phyloP scores from a whole-genome alignment of 176 grass and related monocot species.

The Themeda triandra region DNA sequence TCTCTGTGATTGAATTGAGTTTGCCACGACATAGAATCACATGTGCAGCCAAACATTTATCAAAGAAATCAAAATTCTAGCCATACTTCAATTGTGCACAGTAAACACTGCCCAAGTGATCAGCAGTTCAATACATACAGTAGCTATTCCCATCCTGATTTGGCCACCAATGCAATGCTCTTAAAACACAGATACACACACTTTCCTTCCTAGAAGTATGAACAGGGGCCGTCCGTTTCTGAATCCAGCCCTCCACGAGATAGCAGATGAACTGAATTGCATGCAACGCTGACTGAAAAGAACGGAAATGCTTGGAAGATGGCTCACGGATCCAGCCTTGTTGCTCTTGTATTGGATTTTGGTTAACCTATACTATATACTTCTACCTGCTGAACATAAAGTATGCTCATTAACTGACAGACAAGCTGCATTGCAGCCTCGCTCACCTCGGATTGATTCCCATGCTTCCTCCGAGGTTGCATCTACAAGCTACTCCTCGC shows the following conservation, averaged over 20 bases:
- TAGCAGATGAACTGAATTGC: too few species aligned
- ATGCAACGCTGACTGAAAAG: not conserved
- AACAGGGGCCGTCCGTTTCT: too few species aligned
- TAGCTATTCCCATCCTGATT: not conserved
- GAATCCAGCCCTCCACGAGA: too few species aligned
- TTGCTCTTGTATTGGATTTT: too few species aligned
- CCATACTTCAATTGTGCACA: too few species aligned
- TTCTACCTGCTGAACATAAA: too few species aligned
- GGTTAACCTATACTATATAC: too few species aligned
- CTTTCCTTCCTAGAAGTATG: too few species aligned
- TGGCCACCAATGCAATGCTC: too few species aligned
- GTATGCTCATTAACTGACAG: too few species aligned
- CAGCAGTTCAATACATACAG: not conserved
- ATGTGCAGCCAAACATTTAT: not conserved
- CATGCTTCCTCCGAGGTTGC: conserved; percentile 57
- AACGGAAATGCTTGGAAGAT: not conserved
- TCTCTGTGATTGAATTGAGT: not conserved
- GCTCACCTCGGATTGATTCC: conserved; percentile 52
- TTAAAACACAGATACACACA: too few species aligned
- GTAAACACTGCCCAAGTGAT: not conserved
- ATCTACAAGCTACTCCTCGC: conserved; percentile 18
- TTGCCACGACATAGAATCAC: not conserved
- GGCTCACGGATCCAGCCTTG: too few species aligned
- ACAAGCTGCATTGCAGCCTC: not conserved
- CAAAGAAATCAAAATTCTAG: not conserved